Evolutionary conservation across 345 rosid species (phyloP).

Genomic region (Brassica nigra): DNA sequence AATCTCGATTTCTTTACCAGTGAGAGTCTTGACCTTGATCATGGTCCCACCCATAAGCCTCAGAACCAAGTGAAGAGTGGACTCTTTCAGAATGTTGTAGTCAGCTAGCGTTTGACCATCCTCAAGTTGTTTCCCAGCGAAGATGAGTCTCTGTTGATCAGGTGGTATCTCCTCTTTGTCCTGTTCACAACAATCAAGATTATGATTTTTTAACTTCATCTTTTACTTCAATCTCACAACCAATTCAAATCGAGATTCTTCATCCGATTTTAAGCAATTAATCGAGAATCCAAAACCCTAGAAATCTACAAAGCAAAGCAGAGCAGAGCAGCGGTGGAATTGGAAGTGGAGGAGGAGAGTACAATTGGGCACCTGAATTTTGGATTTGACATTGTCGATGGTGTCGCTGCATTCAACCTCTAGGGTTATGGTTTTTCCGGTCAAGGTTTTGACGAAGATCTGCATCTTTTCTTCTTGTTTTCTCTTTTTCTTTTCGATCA

Average conservation of each 20-base stretch:
- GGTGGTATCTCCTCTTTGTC: conserved; percentile 97
- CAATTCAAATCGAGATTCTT: neutral
- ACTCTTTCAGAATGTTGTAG: conserved; percentile 90
- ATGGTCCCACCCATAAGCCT: conserved; percentile 98
- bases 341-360: neutral
- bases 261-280: neutral
- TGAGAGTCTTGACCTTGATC: conserved; percentile 94
- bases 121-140: conserved; percentile 93
- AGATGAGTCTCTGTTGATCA: conserved; percentile 89
- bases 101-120: conserved; percentile 92
- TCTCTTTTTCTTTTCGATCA: neutral
- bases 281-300: conserved; percentile 7
- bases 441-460: conserved; percentile 61
- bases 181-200: conserved; percentile 39
- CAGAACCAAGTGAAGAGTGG: conserved; percentile 83
- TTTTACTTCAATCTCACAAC: neutral
- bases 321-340: neutral
- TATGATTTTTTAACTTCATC: neutral
- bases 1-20: conserved; percentile 92
- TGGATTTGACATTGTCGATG: conserved; percentile 59
- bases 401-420: conserved; percentile 62
- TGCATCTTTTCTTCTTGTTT: conserved; percentile 38
- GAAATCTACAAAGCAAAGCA: neutral
- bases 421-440: conserved; percentile 62
- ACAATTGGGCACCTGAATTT: conserved; percentile 46